Evolutionary conservation across 129 eudicot species (phyloP).

Genomic region (Flaveria robusta): DNA sequence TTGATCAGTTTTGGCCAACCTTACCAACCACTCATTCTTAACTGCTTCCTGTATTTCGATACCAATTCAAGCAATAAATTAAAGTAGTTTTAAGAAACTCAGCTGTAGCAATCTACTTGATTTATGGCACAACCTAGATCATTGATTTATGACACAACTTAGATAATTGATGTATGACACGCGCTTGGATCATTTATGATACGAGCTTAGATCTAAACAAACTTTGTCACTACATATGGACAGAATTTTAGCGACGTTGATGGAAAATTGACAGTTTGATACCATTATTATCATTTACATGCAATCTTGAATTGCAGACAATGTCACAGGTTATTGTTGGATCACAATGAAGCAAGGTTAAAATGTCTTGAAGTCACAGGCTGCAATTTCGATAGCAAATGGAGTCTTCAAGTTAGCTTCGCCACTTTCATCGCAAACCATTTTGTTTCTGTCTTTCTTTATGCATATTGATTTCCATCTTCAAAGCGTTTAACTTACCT

Average conservation of each 20-base stretch:
- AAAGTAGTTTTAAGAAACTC: no score
- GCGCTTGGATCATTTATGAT: neutral
- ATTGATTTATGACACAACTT: no score
- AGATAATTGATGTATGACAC: neutral
- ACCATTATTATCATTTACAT: conserved; percentile 4
- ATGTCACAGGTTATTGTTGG: neutral
- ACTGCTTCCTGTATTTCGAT: no score
- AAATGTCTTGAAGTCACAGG: neutral
- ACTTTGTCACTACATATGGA: neutral
- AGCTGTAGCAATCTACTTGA: no score
- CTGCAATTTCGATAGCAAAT: conserved; percentile 8
- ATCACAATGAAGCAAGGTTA: neutral
- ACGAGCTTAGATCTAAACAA: neutral
- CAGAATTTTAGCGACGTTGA: neutral
- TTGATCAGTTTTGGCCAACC: no score
- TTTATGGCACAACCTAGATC: no score
- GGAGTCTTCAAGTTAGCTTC: conserved; percentile 9
- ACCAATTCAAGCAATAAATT: no score
- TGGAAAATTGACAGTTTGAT: neutral
- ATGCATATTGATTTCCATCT: conserved; percentile 35
- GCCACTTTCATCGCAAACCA: neutral
- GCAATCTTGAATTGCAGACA: neutral
- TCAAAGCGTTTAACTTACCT: conserved; percentile 38
- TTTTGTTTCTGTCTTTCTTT: conserved; percentile 23
- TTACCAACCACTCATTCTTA: no score